Evolutionary conservation across 1,284 basidiomycete species (phyloP).

Genomic region (Ceratobasidium papillatum): DNA sequence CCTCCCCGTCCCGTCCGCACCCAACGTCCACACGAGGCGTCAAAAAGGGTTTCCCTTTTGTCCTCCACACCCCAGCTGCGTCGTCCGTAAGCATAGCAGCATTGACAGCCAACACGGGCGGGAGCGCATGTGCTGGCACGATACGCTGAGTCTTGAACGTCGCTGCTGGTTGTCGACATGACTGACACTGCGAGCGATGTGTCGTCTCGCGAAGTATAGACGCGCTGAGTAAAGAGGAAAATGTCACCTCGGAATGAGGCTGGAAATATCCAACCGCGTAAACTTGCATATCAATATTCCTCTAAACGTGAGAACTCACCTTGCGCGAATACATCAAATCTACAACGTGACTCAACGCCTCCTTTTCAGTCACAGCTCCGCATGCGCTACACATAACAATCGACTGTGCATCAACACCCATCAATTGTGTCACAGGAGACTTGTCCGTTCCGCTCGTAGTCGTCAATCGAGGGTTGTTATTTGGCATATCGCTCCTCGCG

Average conservation of each 20-base stretch:
- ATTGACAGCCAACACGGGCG: conserved; percentile 89
- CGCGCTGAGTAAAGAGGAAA: conserved; percentile 74
- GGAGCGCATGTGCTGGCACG: conserved; percentile 71
- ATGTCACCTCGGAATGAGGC: conserved; percentile 50
- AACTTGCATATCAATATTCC: not conserved
- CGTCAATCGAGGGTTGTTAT: conserved; percentile 44
- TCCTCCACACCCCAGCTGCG: conserved; percentile 26
- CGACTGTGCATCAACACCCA: conserved; percentile 80
- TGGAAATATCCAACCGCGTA: not conserved
- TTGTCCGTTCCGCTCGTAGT: conserved; percentile 47
- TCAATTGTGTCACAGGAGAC: conserved; percentile 79
- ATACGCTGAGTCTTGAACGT: conserved; percentile 78
- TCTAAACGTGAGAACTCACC: conserved; percentile 55
- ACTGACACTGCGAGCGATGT: conserved; percentile 86
- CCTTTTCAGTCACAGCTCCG: conserved; percentile 73
- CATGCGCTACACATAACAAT: conserved; percentile 81
- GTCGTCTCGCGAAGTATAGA: conserved; percentile 84
- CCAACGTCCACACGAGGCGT: conserved; percentile 53
- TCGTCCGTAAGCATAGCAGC: conserved; percentile 84
- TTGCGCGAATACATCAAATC: conserved; percentile 90
- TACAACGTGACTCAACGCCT: conserved; percentile 80
- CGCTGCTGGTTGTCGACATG: conserved; percentile 80
- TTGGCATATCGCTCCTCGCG: conserved; percentile 69
- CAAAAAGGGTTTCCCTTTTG: conserved; percentile 61
- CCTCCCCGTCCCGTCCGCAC: conserved; percentile 65